Evolutionary conservation across 2,329 filamentous ascomycete species (phyloP), one percentile per base, ranked within the genome.

Genomic region (Achaetomium macrosporum): DNA sequence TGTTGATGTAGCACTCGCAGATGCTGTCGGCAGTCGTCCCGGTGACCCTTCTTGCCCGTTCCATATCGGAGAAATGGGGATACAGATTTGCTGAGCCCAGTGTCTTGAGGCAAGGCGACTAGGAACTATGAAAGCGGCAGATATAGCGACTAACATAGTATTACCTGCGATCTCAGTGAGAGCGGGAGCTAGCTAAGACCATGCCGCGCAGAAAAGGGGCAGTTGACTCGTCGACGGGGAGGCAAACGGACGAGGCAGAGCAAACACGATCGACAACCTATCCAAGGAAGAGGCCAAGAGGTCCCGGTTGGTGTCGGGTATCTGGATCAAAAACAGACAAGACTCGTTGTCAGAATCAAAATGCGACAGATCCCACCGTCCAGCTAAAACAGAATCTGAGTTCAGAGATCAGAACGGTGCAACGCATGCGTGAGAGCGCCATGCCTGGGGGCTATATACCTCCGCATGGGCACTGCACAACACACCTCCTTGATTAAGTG

Each of bases 1-100:
- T 31, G 53, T 63, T 55, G 52, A 62, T 16, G 47, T 58, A 57
- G 44, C 61, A 63, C 17, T 47, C 41, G 48, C 59, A 61, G 41
- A 31, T 39, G 53, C n/a, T 37, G 40, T 30, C 42, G 36, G 13
- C 11, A 20, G 33, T 47, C 11, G 30, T 31, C 8, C 37, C 40
- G 46, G 16, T 33, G 3, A 25, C 37, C 19, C 17, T 37, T 35
- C 19, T 44, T 3, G 37, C 20, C 7, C 29, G 29, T 17, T 53
- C 51, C 55, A 57, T 60, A 13, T 37, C 39, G 15, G 43, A n/a
- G 13, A 8, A 42, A 10, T 20, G 37, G 42, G 33, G 13, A 16
- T 16, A 15, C 4, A 1, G 29, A 5, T 29, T 33, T 31, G 20
- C 9, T 10, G 13, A 10, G 25, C 12, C 10, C 16, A 30, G 15